phyloP scores from a whole-genome alignment of 768 basidiomycete species.

The Hemileccinum rubropunctum region DNA sequence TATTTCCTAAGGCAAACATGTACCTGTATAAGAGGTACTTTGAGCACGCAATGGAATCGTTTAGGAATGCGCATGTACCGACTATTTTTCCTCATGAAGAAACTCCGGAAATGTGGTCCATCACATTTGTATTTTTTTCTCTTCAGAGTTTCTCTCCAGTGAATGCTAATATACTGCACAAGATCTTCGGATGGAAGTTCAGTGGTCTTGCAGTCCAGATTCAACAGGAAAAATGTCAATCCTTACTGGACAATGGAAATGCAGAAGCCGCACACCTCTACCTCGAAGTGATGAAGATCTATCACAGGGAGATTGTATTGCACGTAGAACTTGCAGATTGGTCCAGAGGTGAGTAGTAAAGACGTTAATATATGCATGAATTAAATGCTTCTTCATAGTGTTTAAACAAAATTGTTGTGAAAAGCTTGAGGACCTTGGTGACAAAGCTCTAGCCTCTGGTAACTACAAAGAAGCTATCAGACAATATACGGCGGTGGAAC shows the following conservation, averaged over 20 bases:
- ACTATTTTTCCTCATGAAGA: slow-evolving; percentile 13
- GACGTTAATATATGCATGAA: background rate
- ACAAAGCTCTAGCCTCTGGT: background rate
- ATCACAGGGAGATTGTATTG: slow-evolving; percentile 10
- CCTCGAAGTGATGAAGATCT: slow-evolving; percentile 1
- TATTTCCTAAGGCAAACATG: slow-evolving; percentile 12
- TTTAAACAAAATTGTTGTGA: slow-evolving; percentile 8
- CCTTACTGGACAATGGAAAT: background rate
- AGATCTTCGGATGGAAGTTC: slow-evolving; percentile 24
- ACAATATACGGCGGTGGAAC: slow-evolving; percentile 13
- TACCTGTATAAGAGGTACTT: slow-evolving; percentile 5
- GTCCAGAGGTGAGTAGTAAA: slow-evolving; percentile 3
- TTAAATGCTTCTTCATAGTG: background rate
- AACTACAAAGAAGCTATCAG: slow-evolving; percentile 12
- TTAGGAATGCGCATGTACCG: slow-evolving; percentile 5
- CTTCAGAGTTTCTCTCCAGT: background rate
- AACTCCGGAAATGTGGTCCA: slow-evolving; percentile 10
- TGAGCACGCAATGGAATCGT: slow-evolving; percentile 7
- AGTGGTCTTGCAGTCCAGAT: slow-evolving; percentile 14
- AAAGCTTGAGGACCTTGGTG: slow-evolving; percentile 9
- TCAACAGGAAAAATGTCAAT: slow-evolving; percentile 14
- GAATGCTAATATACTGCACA: background rate
- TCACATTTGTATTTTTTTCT: slow-evolving; percentile 10
- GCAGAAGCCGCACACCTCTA: slow-evolving; percentile 9
- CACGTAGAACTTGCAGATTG: slow-evolving; percentile 16